Evolutionary conservation across 2,329 filamentous ascomycete genomes (phyloP).

Genomic region (Aspergillus ochraceus): DNA sequence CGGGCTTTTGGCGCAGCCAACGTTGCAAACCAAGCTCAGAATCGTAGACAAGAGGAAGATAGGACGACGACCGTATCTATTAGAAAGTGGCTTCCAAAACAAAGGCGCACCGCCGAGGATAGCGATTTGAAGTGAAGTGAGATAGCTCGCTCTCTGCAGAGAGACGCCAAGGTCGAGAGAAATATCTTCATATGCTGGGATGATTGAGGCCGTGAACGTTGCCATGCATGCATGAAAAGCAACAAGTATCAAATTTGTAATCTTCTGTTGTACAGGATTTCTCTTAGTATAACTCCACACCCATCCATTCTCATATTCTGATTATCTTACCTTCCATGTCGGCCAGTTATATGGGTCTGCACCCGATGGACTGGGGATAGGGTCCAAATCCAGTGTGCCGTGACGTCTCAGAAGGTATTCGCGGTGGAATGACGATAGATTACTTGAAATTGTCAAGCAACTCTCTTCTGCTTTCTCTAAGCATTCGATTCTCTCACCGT

Average conservation of each 20-base stretch:
- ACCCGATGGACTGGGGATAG: constrained; percentile 49
- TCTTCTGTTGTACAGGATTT: constrained; percentile 12
- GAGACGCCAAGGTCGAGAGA: constrained; percentile 51
- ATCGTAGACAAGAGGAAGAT: constrained; percentile 56
- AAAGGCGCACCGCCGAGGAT: constrained; percentile 55
- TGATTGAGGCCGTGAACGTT: constrained; percentile 58
- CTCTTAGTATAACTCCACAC: not conserved
- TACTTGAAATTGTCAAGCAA: constrained; percentile 1
- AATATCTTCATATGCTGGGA: constrained; percentile 55
- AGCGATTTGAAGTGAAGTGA: constrained; percentile 57
- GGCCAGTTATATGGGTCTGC: constrained; percentile 60
- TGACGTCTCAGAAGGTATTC: constrained; percentile 54
- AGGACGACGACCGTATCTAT: constrained; percentile 55
- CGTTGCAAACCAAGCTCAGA: constrained; percentile 52
- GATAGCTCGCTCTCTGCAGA: constrained; percentile 53
- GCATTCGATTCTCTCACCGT: constrained; percentile 15
- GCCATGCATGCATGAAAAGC: constrained; percentile 61
- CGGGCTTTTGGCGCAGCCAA: constrained; percentile 56
- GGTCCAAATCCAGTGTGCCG: constrained; percentile 55
- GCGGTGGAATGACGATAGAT: constrained; percentile 25
- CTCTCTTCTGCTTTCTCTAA: constrained; percentile 11
- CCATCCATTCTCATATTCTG: not conserved
- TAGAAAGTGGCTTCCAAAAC: constrained; percentile 58
- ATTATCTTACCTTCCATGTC: constrained; percentile 44
- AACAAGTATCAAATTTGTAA: constrained; percentile 48